A percentile compares a stretch with the other conserved stretches of the same genome.
Evolutionary conservation across 31 red algal genomes (phyloP).

Genomic region (Endocladia muricata): DNA sequence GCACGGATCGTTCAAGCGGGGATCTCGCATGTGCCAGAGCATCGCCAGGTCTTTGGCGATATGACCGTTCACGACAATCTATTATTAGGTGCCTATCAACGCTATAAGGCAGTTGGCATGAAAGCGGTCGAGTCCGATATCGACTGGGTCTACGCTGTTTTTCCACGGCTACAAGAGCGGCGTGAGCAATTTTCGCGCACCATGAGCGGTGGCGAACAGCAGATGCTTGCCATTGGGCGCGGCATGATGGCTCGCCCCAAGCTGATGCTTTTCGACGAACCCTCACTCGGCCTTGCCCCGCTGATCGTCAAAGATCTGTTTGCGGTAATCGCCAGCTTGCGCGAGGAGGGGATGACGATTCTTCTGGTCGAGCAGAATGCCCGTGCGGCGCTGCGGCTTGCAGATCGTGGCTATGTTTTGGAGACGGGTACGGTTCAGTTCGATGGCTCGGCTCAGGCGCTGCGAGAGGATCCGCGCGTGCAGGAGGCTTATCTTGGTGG

Average conservation of each 20-base stretch:
- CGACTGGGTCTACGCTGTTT: no score
- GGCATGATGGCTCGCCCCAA: background rate
- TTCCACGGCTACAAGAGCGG: no score
- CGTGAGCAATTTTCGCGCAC: no score
- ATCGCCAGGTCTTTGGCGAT: no score
- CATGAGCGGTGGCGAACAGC: slow-evolving; percentile 16
- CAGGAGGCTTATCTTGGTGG: background rate
- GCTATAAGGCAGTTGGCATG: no score
- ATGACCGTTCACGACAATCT: no score
- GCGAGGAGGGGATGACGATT: background rate
- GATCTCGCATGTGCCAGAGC: no score
- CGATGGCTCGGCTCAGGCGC: background rate
- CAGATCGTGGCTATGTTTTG: background rate
- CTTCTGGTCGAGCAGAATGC: background rate
- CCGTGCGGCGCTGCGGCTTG: background rate
- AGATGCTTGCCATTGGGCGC: background rate
- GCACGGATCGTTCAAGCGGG: no score
- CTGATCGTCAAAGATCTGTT: background rate
- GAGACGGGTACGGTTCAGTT: background rate
- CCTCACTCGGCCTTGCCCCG: background rate
- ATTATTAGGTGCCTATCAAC: no score
- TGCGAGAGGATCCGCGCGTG: background rate
- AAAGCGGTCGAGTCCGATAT: no score
- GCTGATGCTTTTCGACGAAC: slow-evolving; percentile 10
- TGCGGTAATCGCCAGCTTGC: background rate